phyloP scores from a whole-genome alignment of 2,329 filamentous ascomycete species.

The Fusarium humuli region DNA sequence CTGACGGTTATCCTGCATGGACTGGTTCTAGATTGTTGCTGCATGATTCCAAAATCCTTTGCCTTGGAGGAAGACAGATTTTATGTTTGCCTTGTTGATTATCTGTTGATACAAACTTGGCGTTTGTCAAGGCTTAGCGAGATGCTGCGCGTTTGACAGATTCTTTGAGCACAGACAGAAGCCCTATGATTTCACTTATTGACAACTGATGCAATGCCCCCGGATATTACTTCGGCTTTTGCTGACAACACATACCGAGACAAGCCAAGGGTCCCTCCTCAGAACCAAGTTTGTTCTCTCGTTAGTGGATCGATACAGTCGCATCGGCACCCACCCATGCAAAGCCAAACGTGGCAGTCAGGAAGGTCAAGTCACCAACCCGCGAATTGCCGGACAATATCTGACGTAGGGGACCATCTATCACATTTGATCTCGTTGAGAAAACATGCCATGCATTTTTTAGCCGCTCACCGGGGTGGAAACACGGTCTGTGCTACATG shows the following conservation, averaged over 20 bases:
- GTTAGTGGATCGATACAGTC: neutral
- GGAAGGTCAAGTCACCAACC: neutral
- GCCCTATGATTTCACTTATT: too few relatives aligned
- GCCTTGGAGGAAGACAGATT: neutral
- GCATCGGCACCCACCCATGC: neutral
- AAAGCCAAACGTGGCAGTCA: constrained; percentile 8
- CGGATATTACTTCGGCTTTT: neutral
- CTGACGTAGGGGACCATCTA: constrained; percentile 5
- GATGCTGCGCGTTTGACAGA: neutral
- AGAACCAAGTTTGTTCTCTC: neutral
- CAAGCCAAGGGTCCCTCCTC: neutral
- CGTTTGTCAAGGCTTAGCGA: neutral
- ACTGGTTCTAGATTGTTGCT: neutral
- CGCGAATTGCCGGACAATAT: neutral
- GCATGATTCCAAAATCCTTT: neutral
- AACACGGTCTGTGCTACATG: constrained; percentile 18
- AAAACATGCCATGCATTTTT: constrained; percentile 4
- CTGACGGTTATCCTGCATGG: neutral
- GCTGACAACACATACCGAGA: neutral
- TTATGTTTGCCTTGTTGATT: neutral
- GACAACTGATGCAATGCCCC: too few relatives aligned
- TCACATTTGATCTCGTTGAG: neutral
- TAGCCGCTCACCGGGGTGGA: constrained; percentile 26
- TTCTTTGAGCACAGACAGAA: neutral
- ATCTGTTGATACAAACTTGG: neutral